These are phyloP conservation scores for Erodium trifolium DNA, from an alignment of 441 rosid genomes.

Conservation along the genomic window DNA sequence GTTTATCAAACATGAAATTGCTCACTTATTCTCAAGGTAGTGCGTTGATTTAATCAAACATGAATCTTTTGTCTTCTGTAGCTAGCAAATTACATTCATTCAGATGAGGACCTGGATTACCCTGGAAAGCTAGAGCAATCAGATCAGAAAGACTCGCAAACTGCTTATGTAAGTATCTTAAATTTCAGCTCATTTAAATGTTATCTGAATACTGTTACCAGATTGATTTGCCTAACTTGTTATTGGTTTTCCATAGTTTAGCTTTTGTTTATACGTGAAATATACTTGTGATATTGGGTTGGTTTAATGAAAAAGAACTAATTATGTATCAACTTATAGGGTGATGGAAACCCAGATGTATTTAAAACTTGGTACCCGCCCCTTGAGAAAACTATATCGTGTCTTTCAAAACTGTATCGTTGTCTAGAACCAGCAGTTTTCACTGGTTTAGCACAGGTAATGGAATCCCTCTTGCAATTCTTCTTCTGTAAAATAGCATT, in stretches of 20 bases:
- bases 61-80: slow-evolving; percentile 29
- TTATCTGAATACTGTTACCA: background rate
- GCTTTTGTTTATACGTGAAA: no score
- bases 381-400: slow-evolving; percentile 79
- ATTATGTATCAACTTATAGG: slow-evolving; percentile 32
- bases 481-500: background rate
- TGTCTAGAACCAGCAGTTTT: slow-evolving; percentile 83
- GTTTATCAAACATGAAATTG: background rate
- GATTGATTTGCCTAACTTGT: no score
- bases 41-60: background rate
- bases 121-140: slow-evolving; percentile 78
- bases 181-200: background rate
- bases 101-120: slow-evolving; percentile 75
- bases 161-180: slow-evolving; percentile 28
- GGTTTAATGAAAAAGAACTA: background rate
- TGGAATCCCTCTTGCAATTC: slow-evolving; percentile 20
- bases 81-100: slow-evolving; percentile 84
- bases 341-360: slow-evolving; percentile 51
- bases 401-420: slow-evolving; percentile 81
- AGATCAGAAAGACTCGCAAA: slow-evolving; percentile 40
- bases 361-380: slow-evolving; percentile 93
- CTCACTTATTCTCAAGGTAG: background rate
- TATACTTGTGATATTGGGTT: no score
- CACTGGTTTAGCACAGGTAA: slow-evolving; percentile 96
- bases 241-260: no score